Evolutionary conservation across 2,329 filamentous ascomycete genomes (phyloP), one percentile per base, ranked within the genome.

Genomic region (Eutypella sp.): DNA sequence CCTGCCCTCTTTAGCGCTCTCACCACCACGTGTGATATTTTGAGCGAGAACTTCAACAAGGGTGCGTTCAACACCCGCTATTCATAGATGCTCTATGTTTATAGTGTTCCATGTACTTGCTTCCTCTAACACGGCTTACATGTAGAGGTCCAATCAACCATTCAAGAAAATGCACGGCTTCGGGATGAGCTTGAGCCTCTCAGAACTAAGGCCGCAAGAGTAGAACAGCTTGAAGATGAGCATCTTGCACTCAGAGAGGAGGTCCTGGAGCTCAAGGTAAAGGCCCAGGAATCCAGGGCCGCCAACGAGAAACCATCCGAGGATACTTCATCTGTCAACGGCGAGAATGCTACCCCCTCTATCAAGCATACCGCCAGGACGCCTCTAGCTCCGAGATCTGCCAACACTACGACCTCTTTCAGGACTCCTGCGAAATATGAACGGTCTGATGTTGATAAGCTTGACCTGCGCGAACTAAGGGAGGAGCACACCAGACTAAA

Each of bases 161-260:
- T 41, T 40, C 47, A 53, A 20, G 49, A 51, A 23, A 56, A 61
- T 44, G 47, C 49, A 8, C 50, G 58, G 18, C 58, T 66, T 39
- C 42, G 53, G 10, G 51, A 61, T 5, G 68, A 73, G 49, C 47
- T 73, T 9, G 57, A 63, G 20, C 52, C 55, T n/a, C 54, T 72
- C 5, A 64, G 51, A 36, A 51, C 48, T 11, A 59, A 53, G 19
- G 63, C 61, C n/a, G 59, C 57, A 15, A 51, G 60, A 22, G 63
- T 64, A 18, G 61, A 66, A 13, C 56, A 51, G 2, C 54, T 78
- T 22, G 65, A 73, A 44, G 53, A 65, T 15, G 71, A 76, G 47
- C 75, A 74, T 42, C 53, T 52, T n/a, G 49, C 59, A 4, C 62
- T 79, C 5, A 65, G 61, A 41, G 56, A 52, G 25, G 64, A 73